Conservation (phyloP, 164 flowering plant genomes). For the Aristolochia californica region DNA sequence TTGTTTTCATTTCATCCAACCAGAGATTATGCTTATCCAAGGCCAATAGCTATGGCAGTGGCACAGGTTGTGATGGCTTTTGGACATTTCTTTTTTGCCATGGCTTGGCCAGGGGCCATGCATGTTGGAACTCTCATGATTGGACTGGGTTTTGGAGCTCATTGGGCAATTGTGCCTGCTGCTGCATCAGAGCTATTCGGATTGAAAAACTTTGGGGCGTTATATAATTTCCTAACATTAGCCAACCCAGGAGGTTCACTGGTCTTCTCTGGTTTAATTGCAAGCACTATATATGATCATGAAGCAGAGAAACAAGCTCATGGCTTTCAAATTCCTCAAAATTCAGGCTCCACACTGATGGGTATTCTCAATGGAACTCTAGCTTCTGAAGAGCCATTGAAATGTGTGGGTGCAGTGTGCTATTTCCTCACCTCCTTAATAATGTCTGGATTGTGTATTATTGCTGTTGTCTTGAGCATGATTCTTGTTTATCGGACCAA, state of each 20-base stretch:
- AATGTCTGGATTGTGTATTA: conserved; percentile 72
- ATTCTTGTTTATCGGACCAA: conserved; percentile 73
- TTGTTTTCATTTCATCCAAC: background rate
- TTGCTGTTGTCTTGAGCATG: conserved; percentile 69
- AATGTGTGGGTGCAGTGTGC: conserved; percentile 72
- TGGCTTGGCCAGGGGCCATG: conserved; percentile 95
- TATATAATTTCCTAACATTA: conserved; percentile 86
- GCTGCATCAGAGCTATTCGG: conserved; percentile 96
- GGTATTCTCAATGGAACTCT: conserved; percentile 12
- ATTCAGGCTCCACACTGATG: conserved; percentile 12
- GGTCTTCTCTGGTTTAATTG: conserved; percentile 74
- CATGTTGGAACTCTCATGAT: conserved; percentile 68
- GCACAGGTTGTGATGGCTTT: conserved; percentile 76
- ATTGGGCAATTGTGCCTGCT: conserved; percentile 96
- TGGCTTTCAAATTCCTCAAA: conserved; percentile 9
- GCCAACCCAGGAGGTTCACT: conserved; percentile 89
- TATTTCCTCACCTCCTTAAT: conserved; percentile 68
- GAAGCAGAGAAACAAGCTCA: conserved; percentile 88
- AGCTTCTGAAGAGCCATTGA: conserved; percentile 37
- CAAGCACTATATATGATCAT: conserved; percentile 73
- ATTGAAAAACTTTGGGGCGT: conserved; percentile 77
- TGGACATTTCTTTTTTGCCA: conserved; percentile 71
- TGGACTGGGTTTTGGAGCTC: conserved; percentile 98
- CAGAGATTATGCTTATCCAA: conserved; percentile 86
- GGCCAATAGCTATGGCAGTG: conserved; percentile 69